A percentile compares a stretch with the other conserved stretches of the same genome.
Evolutionary conservation across 768 basidiomycete genomes (phyloP).

Genomic region (Xerocomellus chrysenteron): DNA sequence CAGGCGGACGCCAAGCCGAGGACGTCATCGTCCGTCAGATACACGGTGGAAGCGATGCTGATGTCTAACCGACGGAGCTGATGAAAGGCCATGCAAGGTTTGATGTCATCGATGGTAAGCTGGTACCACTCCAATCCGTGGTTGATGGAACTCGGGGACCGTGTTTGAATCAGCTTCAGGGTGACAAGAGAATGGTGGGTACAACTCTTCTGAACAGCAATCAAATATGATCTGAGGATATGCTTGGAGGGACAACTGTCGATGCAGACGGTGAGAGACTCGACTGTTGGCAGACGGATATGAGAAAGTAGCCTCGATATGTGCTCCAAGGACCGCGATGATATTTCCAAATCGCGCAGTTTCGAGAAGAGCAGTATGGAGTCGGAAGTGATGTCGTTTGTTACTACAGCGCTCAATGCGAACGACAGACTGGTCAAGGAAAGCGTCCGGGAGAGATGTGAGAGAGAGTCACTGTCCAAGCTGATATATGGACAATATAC

Average conservation of each 20-base stretch:
- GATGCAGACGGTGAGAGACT: constrained; percentile 7
- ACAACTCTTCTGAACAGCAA: constrained; percentile 7
- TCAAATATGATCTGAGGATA: constrained; percentile 7
- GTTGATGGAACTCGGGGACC: background rate
- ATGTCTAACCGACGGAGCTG: constrained; percentile 13
- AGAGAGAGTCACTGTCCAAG: constrained; percentile 14
- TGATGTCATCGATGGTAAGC: constrained; percentile 20
- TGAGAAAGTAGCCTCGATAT: constrained; percentile 1
- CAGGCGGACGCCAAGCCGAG: constrained; percentile 17
- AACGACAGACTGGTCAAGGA: constrained; percentile 13
- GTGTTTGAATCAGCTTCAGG: constrained; percentile 12
- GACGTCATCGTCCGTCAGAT: constrained; percentile 10
- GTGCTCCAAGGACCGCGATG: background rate
- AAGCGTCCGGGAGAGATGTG: constrained; percentile 15
- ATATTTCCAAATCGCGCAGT: constrained; percentile 12
- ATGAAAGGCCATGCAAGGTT: constrained; percentile 13
- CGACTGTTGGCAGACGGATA: constrained; percentile 4
- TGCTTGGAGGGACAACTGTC: constrained; percentile 10
- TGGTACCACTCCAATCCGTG: background rate
- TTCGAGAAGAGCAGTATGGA: constrained; percentile 3
- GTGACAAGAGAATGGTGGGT: background rate
- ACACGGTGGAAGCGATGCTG: constrained; percentile 10
- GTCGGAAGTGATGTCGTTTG: constrained; percentile 3
- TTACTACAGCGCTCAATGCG: background rate
- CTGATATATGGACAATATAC: constrained; percentile 13